These are phyloP conservation scores for Verticillium klebahnii DNA, from an alignment of 2,329 filamentous ascomycete genomes.

Conservation along the genomic window DNA sequence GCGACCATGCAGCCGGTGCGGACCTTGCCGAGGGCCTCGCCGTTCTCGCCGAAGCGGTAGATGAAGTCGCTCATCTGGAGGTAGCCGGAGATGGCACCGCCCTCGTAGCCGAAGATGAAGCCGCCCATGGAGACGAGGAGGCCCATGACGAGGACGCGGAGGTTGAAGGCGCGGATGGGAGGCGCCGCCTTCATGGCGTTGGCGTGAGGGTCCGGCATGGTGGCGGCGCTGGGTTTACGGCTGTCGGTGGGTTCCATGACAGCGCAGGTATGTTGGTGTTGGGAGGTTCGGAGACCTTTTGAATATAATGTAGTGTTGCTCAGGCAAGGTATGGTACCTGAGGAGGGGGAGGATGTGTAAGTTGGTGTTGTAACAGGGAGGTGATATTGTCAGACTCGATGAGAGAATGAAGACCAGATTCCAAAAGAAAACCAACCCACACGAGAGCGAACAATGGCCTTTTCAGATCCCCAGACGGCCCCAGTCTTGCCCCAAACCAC, in stretches of 20 bases:
- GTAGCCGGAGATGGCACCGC: slow-evolving; percentile 58
- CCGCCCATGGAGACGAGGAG: slow-evolving; percentile 49
- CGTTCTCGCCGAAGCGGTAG: slow-evolving; percentile 53
- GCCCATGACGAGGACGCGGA: slow-evolving; percentile 43
- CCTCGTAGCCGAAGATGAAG: slow-evolving; percentile 54
- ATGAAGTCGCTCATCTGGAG: slow-evolving; percentile 55
- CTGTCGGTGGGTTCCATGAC: not conserved
- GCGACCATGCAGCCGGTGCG: slow-evolving; percentile 61
- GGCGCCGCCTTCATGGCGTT: not conserved
- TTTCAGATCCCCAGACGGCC: not conserved
- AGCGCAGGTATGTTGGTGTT: not conserved
- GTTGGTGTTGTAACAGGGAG: not conserved
- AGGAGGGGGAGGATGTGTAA: not conserved
- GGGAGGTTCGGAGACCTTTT: not conserved
- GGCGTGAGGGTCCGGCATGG: not conserved
- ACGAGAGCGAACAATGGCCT: not conserved
- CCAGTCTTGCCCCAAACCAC: not conserved
- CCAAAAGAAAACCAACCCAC: not conserved
- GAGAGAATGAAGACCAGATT: not conserved
- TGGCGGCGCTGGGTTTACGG: not conserved
- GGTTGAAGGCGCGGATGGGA: slow-evolving; percentile 20
- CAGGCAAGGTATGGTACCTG: not conserved
- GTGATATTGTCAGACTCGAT: not conserved
- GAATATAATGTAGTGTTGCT: not conserved
- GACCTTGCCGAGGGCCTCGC: slow-evolving; percentile 44